Evolutionary conservation across 306 rosid genomes (phyloP).

Genomic region (Sesbania bispinosa): DNA sequence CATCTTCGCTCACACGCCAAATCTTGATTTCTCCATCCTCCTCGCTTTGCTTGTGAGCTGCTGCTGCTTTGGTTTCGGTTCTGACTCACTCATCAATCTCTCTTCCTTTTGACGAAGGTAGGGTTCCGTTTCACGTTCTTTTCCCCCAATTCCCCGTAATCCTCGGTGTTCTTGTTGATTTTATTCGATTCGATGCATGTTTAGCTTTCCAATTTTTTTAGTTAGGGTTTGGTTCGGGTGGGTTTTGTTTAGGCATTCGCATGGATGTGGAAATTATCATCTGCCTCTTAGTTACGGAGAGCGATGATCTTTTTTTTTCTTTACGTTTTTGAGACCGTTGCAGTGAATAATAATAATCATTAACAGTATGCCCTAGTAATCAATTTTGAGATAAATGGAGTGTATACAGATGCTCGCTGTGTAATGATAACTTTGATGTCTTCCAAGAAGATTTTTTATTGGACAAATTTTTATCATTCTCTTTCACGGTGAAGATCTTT

Average conservation of each 20-base stretch:
- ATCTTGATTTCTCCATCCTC: neutral
- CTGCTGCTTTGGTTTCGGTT: neutral
- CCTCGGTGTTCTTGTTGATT: neutral
- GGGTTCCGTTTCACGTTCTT: neutral
- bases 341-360: neutral
- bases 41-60: neutral
- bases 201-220: neutral
- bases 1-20: neutral
- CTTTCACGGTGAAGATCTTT: neutral
- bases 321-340: neutral
- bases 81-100: neutral
- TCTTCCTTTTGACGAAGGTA: constrained; percentile 19
- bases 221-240: neutral
- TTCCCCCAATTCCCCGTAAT: neutral
- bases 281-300: neutral
- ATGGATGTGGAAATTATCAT: neutral
- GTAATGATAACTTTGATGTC: neutral
- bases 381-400: neutral
- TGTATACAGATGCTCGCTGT: neutral
- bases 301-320: neutral
- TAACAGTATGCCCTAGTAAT: neutral
- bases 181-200: neutral
- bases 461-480: neutral
- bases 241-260: neutral
- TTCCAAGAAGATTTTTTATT: no score